A percentile compares a stretch with the other conserved stretches of the same genome.
Evolutionary conservation across 768 basidiomycete genomes (phyloP).

Genomic region (Pisolithus albus): DNA sequence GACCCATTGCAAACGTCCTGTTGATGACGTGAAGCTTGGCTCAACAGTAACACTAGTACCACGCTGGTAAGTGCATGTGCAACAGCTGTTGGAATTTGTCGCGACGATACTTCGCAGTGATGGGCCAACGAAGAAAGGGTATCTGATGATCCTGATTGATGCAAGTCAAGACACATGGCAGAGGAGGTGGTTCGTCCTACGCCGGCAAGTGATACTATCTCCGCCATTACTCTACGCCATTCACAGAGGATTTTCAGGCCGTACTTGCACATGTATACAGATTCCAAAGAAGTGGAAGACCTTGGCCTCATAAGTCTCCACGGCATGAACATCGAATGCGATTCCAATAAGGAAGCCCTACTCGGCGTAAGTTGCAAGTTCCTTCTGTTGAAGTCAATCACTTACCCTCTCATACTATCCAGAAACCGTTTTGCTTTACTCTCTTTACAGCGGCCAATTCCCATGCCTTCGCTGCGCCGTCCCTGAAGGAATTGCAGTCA

Average conservation of each 20-base stretch:
- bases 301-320: constrained; percentile 73
- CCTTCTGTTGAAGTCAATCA: not conserved
- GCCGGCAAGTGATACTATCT: constrained; percentile 45
- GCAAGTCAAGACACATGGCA: constrained; percentile 79
- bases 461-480: constrained; percentile 80
- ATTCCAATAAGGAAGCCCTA: constrained; percentile 80
- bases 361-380: constrained; percentile 56
- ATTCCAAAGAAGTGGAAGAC: constrained; percentile 80
- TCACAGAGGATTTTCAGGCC: constrained; percentile 47
- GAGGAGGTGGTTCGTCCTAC: constrained; percentile 79
- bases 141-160: constrained; percentile 73
- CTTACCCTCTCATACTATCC: constrained; percentile 6
- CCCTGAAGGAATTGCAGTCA: constrained; percentile 71
- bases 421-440: constrained; percentile 86
- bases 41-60: constrained; percentile 69
- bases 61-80: constrained; percentile 46
- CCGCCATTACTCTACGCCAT: not conserved
- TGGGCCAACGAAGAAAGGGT: constrained; percentile 76
- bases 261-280: constrained; percentile 82
- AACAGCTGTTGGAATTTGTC: not conserved
- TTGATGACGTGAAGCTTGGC: constrained; percentile 58
- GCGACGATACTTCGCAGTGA: constrained; percentile 43
- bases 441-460: constrained; percentile 91
- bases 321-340: constrained; percentile 80
- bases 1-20: constrained; percentile 30